A percentile compares a stretch with the other conserved stretches of the same genome.
These are phyloP conservation scores for Oleoguttula mirabilis DNA, from an alignment of 495 filamentous ascomycete genomes.

Conservation along the genomic window DNA sequence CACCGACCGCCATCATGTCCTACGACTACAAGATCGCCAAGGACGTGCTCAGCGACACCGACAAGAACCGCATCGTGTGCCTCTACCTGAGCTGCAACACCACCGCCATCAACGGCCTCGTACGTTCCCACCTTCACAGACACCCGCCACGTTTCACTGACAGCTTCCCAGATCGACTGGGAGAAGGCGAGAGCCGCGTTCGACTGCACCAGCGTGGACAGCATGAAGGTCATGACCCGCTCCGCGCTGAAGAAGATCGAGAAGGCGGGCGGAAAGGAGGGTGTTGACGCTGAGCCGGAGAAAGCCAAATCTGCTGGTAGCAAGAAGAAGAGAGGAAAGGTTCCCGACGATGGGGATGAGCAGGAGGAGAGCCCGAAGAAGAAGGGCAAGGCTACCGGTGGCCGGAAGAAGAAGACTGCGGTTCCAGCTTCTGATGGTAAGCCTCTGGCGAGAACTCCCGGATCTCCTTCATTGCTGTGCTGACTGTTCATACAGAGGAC, in stretches of 20 bases:
- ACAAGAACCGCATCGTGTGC: constrained; percentile 16
- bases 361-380: constrained; percentile 10
- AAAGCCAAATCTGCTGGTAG: constrained; percentile 2
- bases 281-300: neutral
- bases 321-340: constrained; percentile 14
- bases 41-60: constrained; percentile 6
- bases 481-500: neutral
- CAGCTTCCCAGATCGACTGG: constrained; percentile 14
- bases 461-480: neutral
- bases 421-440: neutral
- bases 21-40: constrained; percentile 12
- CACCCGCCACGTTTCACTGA: neutral
- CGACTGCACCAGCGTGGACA: constrained; percentile 11
- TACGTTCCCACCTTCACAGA: neutral
- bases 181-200: constrained; percentile 7
- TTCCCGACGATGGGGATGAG: constrained; percentile 3
- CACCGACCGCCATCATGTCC: too few species aligned
- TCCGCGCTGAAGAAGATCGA: constrained; percentile 16
- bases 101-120: neutral
- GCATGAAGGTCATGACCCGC: constrained; percentile 9
- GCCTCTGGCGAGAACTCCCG: neutral
- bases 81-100: constrained; percentile 14
- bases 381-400: constrained; percentile 5
- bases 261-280: constrained; percentile 3
- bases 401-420: constrained; percentile 4